These are phyloP conservation scores for Phytopythium kandeliae DNA, from an alignment of 352 stramenopile genomes.

Conservation along the genomic window DNA sequence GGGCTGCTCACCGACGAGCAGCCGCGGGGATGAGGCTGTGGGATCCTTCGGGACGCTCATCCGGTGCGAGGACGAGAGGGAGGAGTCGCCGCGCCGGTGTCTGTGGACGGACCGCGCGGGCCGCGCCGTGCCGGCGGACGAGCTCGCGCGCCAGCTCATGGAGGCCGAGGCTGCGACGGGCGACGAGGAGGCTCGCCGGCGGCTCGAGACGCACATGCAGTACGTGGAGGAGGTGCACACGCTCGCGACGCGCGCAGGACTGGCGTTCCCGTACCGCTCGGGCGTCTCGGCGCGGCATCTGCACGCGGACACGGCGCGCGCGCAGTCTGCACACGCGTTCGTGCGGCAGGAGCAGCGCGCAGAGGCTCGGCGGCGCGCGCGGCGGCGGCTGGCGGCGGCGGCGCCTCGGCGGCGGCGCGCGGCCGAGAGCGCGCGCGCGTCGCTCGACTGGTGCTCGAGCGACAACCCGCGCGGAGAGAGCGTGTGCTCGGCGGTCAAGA, in stretches of 20 bases:
- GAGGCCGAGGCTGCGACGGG: constrained; percentile 25
- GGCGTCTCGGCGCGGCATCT: constrained; percentile 66
- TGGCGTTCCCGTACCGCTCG: constrained; percentile 55
- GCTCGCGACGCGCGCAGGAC: constrained; percentile 26
- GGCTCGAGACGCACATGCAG: constrained; percentile 51
- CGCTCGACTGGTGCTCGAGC: constrained; percentile 69
- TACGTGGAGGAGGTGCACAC: constrained; percentile 62
- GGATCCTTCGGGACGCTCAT: constrained; percentile 57
- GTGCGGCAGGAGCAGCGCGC: constrained; percentile 53
- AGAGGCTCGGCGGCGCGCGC: constrained; percentile 22
- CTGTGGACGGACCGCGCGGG: constrained; percentile 49
- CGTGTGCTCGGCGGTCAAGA: constrained; percentile 73
- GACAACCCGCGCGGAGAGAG: constrained; percentile 59
- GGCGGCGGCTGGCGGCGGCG: not conserved
- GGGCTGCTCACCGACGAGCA: too few relatives aligned
- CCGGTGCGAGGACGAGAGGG: constrained; percentile 19
- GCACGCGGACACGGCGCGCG: constrained; percentile 37
- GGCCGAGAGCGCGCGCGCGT: constrained; percentile 20
- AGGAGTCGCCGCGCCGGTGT: constrained; percentile 28
- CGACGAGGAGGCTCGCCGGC: constrained; percentile 24
- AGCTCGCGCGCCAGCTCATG: constrained; percentile 64
- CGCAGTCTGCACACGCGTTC: constrained; percentile 39
- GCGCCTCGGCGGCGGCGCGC: not conserved
- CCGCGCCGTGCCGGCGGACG: constrained; percentile 20
- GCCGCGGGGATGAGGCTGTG: constrained; percentile 1